A percentile compares a stretch with the other conserved stretches of the same genome.
Evolutionary conservation across 1,139 yeast genomes (phyloP).

Genomic region (Kodamaea ohmeri): DNA sequence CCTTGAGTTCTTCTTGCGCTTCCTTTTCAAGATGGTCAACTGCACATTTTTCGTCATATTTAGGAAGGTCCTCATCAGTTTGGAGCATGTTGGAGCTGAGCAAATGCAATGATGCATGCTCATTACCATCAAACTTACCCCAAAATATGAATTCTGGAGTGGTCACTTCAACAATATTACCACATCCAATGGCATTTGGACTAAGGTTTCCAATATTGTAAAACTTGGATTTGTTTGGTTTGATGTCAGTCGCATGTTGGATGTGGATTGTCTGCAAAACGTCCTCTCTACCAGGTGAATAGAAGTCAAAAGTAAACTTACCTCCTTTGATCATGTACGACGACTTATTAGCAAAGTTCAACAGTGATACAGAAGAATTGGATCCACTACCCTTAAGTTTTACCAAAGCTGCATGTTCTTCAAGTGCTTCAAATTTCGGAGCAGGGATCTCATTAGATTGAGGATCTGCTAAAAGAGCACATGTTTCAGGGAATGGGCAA

Average conservation of each 20-base stretch:
- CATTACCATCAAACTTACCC: slow-evolving; percentile 21
- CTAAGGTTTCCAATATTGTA: slow-evolving; percentile 25
- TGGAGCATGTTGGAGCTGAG: slow-evolving; percentile 4
- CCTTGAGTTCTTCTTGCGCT: too few relatives aligned
- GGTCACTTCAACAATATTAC: slow-evolving; percentile 20
- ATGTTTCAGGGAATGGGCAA: not conserved
- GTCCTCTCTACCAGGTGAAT: not conserved
- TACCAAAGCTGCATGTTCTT: slow-evolving; percentile 1
- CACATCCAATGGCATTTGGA: slow-evolving; percentile 4
- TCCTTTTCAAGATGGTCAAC: too few relatives aligned
- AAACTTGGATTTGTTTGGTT: slow-evolving; percentile 29
- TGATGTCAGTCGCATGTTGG: slow-evolving; percentile 28
- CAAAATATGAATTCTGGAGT: slow-evolving; percentile 23
- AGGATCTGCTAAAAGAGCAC: too few relatives aligned
- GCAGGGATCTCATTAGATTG: too few relatives aligned
- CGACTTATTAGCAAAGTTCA: slow-evolving; percentile 26
- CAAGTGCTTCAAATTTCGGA: not conserved
- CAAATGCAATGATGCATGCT: slow-evolving; percentile 11
- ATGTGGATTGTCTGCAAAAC: slow-evolving; percentile 22
- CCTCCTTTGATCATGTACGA: slow-evolving; percentile 28
- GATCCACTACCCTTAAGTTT: slow-evolving; percentile 1
- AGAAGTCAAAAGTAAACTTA: slow-evolving; percentile 25
- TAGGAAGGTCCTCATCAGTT: slow-evolving; percentile 7
- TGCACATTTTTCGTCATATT: slow-evolving; percentile 3
- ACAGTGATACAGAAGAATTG: not conserved